Base-by-base conservation (phyloP, 129 eudicot species). In the Gnaphalium uliginosum region DNA sequence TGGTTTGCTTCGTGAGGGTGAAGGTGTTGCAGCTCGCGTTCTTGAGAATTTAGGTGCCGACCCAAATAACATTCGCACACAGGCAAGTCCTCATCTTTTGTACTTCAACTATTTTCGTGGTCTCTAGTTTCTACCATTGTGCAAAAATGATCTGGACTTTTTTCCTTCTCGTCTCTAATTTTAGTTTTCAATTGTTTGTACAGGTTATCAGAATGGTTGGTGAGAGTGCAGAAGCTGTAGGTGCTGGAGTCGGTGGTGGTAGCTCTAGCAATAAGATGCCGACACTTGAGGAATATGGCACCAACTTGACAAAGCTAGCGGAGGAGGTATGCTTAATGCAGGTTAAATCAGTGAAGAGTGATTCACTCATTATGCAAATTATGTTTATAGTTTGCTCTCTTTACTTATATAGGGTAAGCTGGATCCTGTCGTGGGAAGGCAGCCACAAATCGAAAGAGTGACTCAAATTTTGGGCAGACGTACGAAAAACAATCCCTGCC, bases 1-100 rank as follows among this genome's bases (percentile, higher is more conserved):
- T 76, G 97, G 97, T 56, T 86, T 92, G 85, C 93, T 92, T 65
- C 93, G 97, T 62, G 96, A 92, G 86, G 97, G 96, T 82, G 97
- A 92, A 68, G 97, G 97, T 53, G 97, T 92, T 29, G 97, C 97
- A 67, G 97, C 96, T 53, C 96, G 97, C 76, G 96, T 92, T 67
- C 87, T 92, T 37, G 97, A 87, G 74, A 92, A 87, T 50, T 72
- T 92, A 78, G 97, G 97, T 54, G 97, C 93, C 37, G 96, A 92
- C 74, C 88, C 97, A 0, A 85, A 86, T 68, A 92, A 92, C 78
- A 92, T 92, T 22, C 87, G 97, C 7, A 85, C 96, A 72, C 97
- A 92, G 91, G 97, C 83, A 69, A 81, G 81, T 57, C 63, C 18
- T 23, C 46, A 29, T 18, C 8, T 46, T 39, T 6, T 19, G 15